Base-by-base conservation (phyloP, 2,329 filamentous ascomycete species). In the Tympanopsis confertula region DNA sequence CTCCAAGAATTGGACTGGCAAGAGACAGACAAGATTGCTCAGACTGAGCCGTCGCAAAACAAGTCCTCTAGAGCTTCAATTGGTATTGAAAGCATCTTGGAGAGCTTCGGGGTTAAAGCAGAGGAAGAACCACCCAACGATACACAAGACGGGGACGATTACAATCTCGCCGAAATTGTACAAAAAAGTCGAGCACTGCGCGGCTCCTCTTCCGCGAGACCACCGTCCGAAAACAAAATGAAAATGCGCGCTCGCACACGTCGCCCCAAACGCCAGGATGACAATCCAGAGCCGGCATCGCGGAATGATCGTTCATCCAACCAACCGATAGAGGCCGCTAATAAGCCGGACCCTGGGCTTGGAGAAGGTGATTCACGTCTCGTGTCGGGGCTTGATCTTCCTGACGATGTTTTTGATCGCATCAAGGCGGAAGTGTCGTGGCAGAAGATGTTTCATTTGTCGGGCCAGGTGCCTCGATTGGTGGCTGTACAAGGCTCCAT, bases 371-470 rank as follows among this genome's bases (percentile, higher is more conserved):
- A 78, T 47, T 78, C 71, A 4, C 59, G 56, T 22, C 68, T 82
- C 20, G 47, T 73, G 10, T 59, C 71, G 41, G 57, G 75, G 40
- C 54, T 81, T 13, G 50, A 52, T 20, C 44, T 63, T 2, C 48
- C 56, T 5, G 54, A 63, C 5, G 55, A 62, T 13, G 60, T 69
- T 3, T 80, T 81, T 47, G 52, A 63, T 18, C 55, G 60, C 24
- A 59, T 78, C 14, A 69, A 69, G 39, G 53, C 58, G 10, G 74
- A 81, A 49, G 68, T 82, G 2, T 58, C 62, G 43, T 82, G 77
- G 76, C 74, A 80, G 48, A 74, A 67, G 43, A 82, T 82, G 78
- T 68, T 72, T 44, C 78, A 82, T 47, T 66, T 74, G 37, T 69
- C 71, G 4, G 77, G 78, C 19, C 71, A 77, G 45, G 78, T 82